Evolutionary conservation across 345 rosid genomes (phyloP).

Genomic region (Corymbia maculata): DNA sequence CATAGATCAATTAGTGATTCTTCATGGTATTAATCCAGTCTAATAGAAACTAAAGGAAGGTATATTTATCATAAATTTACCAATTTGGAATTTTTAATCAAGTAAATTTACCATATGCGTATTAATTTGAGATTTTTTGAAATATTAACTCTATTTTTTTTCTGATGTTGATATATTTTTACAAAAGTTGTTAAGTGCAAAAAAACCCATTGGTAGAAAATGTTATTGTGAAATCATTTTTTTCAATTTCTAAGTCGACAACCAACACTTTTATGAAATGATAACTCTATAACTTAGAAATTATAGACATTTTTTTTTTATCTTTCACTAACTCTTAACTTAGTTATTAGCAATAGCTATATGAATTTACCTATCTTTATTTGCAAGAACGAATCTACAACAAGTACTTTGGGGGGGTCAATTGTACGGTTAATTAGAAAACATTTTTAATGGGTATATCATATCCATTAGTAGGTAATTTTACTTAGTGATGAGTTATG

Average conservation of each 20-base stretch:
- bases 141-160: not conserved
- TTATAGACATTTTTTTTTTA: not conserved
- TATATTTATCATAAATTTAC: no score
- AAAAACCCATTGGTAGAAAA: not conserved
- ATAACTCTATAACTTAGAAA: not conserved
- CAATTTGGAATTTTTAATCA: no score
- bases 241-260: not conserved
- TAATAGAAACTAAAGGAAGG: no score
- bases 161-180: not conserved
- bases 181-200: not conserved
- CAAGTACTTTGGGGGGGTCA: not conserved
- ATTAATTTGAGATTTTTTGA: no score
- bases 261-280: rapidly evolving
- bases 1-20: no score
- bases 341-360: not conserved
- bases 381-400: not conserved
- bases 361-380: not conserved
- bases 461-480: not conserved
- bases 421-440: not conserved
- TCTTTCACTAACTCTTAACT: rapidly evolving
- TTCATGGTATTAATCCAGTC: no score
- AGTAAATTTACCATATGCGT: no score
- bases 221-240: not conserved
- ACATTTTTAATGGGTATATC: not conserved
- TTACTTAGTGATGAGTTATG: not conserved